Evolutionary conservation across 176 grass and related monocot species (phyloP), one percentile per base, ranked within the genome.

Genomic region (Microstegium vimineum): DNA sequence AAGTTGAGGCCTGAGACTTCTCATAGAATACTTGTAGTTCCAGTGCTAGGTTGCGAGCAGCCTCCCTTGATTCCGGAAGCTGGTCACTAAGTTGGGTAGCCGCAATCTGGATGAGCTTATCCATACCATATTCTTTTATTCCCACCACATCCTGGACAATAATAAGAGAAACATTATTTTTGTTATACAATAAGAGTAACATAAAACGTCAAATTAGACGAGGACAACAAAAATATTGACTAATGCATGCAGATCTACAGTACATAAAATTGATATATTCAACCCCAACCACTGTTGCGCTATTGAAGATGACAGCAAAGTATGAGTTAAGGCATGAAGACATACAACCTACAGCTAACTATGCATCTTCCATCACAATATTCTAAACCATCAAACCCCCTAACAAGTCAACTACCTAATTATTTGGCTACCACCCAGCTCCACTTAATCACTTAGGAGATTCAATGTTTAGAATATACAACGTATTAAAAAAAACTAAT

Each of bases 61-160:
- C 93, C 69, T 99, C 96, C 85, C 96, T 99, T 76, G 96, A 99
- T 89, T 99, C 93, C 31, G 96, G 96, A 80, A 99, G 91, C 56
- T 99, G 96, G 64, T 99, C 96, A 8, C 91, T 91, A n/a, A 99
- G 92, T 52, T 99, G 96, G 63, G 93, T 86, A 69, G 96, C 96
- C 20, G 93, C 91, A 13, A 99, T 75, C 88, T 92, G 87, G 63
- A 99, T 81, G 76, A 99, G 93, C 69, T 93, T 99, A 74, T 99
- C 93, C 42, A 91, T 86, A 62, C 85, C 85, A 32, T 89, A 90
- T 66, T 81, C 83, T 89, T 86, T 85, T 33, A 90, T 85, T 66
- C 93, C 90, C 62, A 90, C 90, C 52, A 86, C 72, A 75, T 36
- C 87, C 87, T 90, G 67, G 23, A 74, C 63, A n/a, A n/a, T n/a